Base-by-base conservation (phyloP, 2,329 filamentous ascomycete species). In the Xylariales sp. region DNA sequence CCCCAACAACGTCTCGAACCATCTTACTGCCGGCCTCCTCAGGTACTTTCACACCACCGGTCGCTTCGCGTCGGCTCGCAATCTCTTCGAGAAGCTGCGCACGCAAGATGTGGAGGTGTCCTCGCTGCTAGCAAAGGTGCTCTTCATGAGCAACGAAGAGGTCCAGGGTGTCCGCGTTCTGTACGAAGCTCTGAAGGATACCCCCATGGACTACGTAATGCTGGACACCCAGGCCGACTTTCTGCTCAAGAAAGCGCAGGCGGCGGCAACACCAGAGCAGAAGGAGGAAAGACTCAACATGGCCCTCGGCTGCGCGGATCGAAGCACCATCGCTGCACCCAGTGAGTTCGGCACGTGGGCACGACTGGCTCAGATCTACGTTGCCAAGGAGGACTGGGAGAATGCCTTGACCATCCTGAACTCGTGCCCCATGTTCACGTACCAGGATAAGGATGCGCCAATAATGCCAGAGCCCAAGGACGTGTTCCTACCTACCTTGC, bases 401-500 rank as follows among this genome's bases (percentile, higher is more conserved):
- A 81, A 97, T 50, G 93, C 93, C 1, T 75, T 98, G 17, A 82
- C 95, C 5, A 97, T 93, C 4, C 74, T 98, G 37, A 98, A 98
- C 66, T 98, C 93, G 14, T 98, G 93, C 61, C 93, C 93, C 7
- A 98, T 98, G 93, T 98, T 98, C 62, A 98, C 93, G 6, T 97
- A 98, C 62, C 93, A 97, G 63, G 93, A 98, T 64, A 97, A 96
- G 62, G 93, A 98, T 59, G 85, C 89, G 5, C 93, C 93, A 4
- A 68, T 93, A 42, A 91, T 97, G 85, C 93, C 93, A 2, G 89
- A 95, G 55, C 90, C 93, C 0, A 84, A 85, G 52, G 86, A 89
- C 40, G 85, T 97, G 29, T 81, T 86, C 50, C 76, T 98, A 12
- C 93, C 93, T 0, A 86, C 91, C 13, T 74, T 97, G 37, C 76